These are phyloP conservation scores for Sporisorium exsertum DNA, from an alignment of 1,284 basidiomycete species.

Conservation along the genomic window DNA sequence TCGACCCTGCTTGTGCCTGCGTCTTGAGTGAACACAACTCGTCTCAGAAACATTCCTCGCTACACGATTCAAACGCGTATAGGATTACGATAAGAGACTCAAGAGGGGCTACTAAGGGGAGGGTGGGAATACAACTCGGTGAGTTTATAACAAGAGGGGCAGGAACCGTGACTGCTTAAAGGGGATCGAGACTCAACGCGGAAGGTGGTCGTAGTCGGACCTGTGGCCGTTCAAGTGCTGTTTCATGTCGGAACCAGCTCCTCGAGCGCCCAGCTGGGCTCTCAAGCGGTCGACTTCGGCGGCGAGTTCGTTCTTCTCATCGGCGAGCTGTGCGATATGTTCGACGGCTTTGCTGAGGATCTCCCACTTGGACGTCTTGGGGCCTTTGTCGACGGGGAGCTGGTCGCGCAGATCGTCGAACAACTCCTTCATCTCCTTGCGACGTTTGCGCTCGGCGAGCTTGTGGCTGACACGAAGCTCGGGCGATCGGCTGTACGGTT, in stretches of 20 bases:
- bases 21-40: too few species aligned
- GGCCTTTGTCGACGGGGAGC: slow-evolving; percentile 64
- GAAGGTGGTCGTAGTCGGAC: slow-evolving; percentile 25
- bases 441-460: slow-evolving; percentile 66
- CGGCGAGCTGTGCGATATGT: slow-evolving; percentile 41
- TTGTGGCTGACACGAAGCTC: slow-evolving; percentile 67
- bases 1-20: too few species aligned
- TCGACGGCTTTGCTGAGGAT: slow-evolving; percentile 62
- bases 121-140: too few species aligned
- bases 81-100: too few species aligned
- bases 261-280: slow-evolving; percentile 20
- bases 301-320: slow-evolving; percentile 39
- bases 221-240: slow-evolving; percentile 18
- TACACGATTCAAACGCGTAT: too few species aligned
- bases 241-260: background rate
- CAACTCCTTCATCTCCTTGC: slow-evolving; percentile 69
- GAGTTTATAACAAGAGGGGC: too few species aligned
- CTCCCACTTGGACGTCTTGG: slow-evolving; percentile 68
- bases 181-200: slow-evolving; percentile 10
- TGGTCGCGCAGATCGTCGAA: slow-evolving; percentile 67
- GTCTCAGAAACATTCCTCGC: too few species aligned
- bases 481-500: slow-evolving; percentile 65
- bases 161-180: too few species aligned
- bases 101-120: too few species aligned
- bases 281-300: slow-evolving; percentile 32